A percentile compares a stretch with the other conserved stretches of the same genome.
Evolutionary conservation across 345 rosid species (phyloP).

Genomic region (Punica granatum): DNA sequence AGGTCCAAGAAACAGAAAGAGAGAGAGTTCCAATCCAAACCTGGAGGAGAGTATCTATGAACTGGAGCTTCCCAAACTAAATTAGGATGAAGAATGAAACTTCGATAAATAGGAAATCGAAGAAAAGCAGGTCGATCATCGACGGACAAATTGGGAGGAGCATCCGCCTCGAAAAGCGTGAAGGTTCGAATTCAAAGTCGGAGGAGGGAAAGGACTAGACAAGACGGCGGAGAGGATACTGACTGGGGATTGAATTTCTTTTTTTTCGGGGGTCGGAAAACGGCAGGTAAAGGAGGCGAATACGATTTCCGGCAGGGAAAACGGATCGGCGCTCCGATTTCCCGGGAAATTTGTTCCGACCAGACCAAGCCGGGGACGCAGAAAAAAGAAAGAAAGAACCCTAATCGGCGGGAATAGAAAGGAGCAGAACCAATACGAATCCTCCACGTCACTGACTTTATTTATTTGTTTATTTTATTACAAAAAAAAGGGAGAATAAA

Average conservation of each 20-base stretch:
- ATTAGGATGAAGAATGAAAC: neutral
- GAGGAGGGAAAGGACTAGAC: too few species aligned
- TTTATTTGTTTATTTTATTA: too few species aligned
- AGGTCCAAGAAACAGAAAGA: too few species aligned
- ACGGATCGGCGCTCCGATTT: constrained; percentile 9
- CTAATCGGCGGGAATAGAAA: constrained; percentile 8
- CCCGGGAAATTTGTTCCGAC: constrained; percentile 33
- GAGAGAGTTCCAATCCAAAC: neutral
- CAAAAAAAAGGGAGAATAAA: too few species aligned
- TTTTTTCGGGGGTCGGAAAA: too few species aligned
- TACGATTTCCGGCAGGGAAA: too few species aligned
- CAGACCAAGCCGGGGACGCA: too few species aligned
- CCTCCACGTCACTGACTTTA: too few species aligned
- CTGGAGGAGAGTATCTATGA: neutral
- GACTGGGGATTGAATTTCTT: neutral
- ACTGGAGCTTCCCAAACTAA: neutral
- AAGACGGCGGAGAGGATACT: too few species aligned
- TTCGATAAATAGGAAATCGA: neutral
- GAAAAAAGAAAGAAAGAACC: too few species aligned
- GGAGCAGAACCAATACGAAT: constrained; percentile 13
- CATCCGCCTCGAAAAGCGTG: neutral
- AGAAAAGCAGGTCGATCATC: too few species aligned
- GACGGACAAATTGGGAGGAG: neutral
- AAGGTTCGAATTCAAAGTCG: neutral
- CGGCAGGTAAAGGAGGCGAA: too few species aligned